Evolutionary conservation across 257 asterid species (phyloP).

Genomic region (Oldenlandia corymbosa): DNA sequence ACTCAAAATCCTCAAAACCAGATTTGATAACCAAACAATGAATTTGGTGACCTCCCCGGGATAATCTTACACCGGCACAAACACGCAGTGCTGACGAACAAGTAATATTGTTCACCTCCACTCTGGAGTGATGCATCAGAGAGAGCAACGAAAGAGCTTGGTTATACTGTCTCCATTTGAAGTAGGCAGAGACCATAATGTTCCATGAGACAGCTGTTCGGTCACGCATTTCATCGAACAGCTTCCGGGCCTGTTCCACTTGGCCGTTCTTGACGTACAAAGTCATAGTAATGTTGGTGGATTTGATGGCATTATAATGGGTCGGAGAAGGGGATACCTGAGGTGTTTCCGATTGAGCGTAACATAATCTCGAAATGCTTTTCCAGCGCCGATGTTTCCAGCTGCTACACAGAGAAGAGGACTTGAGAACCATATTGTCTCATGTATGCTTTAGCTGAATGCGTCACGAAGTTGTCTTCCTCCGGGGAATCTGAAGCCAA

Average conservation of each 20-base stretch:
- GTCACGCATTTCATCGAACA: constrained; percentile 65
- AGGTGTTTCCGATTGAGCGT: not conserved
- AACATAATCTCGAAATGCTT: constrained; percentile 4
- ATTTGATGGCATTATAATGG: constrained; percentile 22
- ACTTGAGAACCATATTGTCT: constrained; percentile 23
- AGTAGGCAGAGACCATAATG: constrained; percentile 63
- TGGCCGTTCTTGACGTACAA: constrained; percentile 27
- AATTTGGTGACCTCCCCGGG: constrained; percentile 45
- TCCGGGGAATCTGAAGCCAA: too few species aligned
- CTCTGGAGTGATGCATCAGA: constrained; percentile 39
- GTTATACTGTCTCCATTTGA: constrained; percentile 31
- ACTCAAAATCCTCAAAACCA: constrained; percentile 35
- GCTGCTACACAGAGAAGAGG: constrained; percentile 23
- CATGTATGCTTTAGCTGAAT: too few species aligned
- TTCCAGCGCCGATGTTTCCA: constrained; percentile 45
- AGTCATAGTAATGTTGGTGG: constrained; percentile 42
- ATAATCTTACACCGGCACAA: constrained; percentile 47
- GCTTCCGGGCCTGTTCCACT: constrained; percentile 41
- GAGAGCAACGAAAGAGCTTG: constrained; percentile 41
- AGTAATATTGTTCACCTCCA: constrained; percentile 53
- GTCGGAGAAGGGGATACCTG: not conserved
- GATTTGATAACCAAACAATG: constrained; percentile 60
- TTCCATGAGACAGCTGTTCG: constrained; percentile 79
- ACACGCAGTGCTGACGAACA: constrained; percentile 41
- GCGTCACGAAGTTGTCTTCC: too few species aligned